Evolutionary conservation across 2,329 filamentous ascomycete genomes (phyloP), one percentile per base, ranked within the genome.

Genomic region (Pseudonectria foliicola): DNA sequence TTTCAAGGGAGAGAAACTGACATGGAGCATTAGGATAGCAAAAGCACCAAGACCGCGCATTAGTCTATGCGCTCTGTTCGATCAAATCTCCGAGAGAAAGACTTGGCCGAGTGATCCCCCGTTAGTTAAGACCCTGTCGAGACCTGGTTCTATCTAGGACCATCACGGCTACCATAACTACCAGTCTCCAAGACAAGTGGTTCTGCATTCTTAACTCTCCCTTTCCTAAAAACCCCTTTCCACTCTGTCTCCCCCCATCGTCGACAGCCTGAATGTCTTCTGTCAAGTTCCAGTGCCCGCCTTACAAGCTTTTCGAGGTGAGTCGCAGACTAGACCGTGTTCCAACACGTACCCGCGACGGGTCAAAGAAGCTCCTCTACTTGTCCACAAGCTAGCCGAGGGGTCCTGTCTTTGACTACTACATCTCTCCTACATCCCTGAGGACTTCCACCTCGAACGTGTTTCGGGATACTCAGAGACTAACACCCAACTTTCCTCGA

Each of bases 271-370:
- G 60, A 58, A 77, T 77, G 73, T 77, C 73, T 69, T 56, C 66
- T 57, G 59, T 62, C 56, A 75, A 73, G 64, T 71, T 73, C 56
- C 67, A 70, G 51, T 70, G 67, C 54, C 62, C 68, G 52, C 57
- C 68, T 46, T 75, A 75, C 60, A 75, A 73, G 63, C 64, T 73
- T 58, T 75, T 71, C 56, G 71, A 77, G 65, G 72, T 77, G 57
- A 73, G 73, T 72, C 59, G 43, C 46, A 52, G 47, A 49, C 45
- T 39, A 54, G 50, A 61, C 53, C 40, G 42, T 57, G 53, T 53
- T 57, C 48, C 52, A 54, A 45, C 44, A 36, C 46, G 50, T 24
- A n/a, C n/a, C 23, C 45, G 43, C 46, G 40, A 42, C 46, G 48
- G 38, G 25, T 32, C 47, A 23, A 35, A 37, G 39, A 33, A 41